Percentiles rank a stretch among this genome's conserved stretches.
Conservation (phyloP, 2,329 filamentous ascomycete genomes). For the Calonectria honghensis region DNA sequence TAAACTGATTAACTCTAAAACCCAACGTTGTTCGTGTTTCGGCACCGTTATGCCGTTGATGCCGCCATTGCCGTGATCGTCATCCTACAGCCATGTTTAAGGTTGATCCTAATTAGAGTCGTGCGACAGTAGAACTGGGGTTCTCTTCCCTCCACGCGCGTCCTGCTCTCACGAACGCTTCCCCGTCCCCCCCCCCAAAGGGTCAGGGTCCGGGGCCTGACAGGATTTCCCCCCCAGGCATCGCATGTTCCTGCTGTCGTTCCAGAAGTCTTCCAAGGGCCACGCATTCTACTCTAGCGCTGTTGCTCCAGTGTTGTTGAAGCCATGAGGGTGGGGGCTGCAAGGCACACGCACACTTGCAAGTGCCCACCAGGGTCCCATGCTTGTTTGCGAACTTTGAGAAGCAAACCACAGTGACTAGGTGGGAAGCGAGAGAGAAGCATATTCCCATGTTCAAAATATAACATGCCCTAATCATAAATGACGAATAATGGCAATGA, state of each 20-base stretch:
- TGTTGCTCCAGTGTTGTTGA: too few relatives aligned
- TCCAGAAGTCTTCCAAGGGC: slow-evolving; percentile 12
- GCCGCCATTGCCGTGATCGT: slow-evolving; percentile 6
- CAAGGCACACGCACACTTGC: not conserved
- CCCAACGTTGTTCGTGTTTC: not conserved
- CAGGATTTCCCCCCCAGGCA: not conserved
- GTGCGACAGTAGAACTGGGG: not conserved
- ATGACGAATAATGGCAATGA: not conserved
- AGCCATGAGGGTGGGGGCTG: not conserved
- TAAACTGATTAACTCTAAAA: slow-evolving; percentile 16
- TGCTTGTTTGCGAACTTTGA: not conserved
- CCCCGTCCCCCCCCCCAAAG: not conserved
- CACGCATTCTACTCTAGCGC: not conserved
- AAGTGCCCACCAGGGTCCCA: not conserved
- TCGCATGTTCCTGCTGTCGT: not conserved
- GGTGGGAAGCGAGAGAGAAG: not conserved
- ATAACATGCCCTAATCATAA: not conserved
- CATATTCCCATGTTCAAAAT: not conserved
- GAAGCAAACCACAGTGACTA: not conserved
- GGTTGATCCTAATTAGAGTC: slow-evolving; percentile 20
- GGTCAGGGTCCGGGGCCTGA: too few relatives aligned
- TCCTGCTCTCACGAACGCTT: not conserved
- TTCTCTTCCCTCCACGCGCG: not conserved
- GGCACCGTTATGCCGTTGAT: slow-evolving; percentile 21
- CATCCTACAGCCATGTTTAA: slow-evolving; percentile 3